Evolutionary conservation across 176 grass and related monocot species (phyloP), one percentile per base, ranked within the genome.

Genomic region (Oryza glumipatula): DNA sequence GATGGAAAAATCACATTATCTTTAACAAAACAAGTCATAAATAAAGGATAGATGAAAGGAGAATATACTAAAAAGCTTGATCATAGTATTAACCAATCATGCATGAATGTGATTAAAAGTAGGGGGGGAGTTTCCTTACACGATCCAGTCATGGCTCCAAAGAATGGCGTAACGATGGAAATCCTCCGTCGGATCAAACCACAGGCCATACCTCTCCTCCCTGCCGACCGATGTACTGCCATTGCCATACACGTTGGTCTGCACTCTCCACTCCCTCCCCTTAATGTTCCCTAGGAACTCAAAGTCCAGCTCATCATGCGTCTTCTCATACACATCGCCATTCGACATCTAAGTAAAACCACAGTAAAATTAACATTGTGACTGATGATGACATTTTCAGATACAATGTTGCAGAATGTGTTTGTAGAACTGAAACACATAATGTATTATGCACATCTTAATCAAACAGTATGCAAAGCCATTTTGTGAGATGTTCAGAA

Each of bases 241-340:
- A n/a, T 91, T 91, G 15, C 89, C 89, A 7, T 91, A 91, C 9
- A 91, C 73, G 9, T 91, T 91, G 39, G 89, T 91, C 54, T 91
- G 89, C 70, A 91, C 76, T n/a, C 89, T 81, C 89, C 89, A 91
- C 8, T 88, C 80, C 67, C 73, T 88, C 39, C 89, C 89, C 74
- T 73, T 88, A 35, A 84, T 82, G 81, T 91, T 88, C n/a, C 89
- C 85, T 36, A 91, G 75, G 85, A 91, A 91, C 80, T 91, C 89
- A 24, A 86, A 91, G 43, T 91, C 89, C 63, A 91, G 69, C 69
- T 91, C 89, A 64, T 91, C 89, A 30, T 91, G 89, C 36, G 81
- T 73, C 81, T 88, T 88, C 85, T 91, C 89, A n/a, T 80, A 88
- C 16, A 78, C 83, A 65, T 91, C 89, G 11, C 89, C 89, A 21